phyloP scores from a whole-genome alignment of 192 early-diverging fungal species.

The Rhizophagus sp. region DNA sequence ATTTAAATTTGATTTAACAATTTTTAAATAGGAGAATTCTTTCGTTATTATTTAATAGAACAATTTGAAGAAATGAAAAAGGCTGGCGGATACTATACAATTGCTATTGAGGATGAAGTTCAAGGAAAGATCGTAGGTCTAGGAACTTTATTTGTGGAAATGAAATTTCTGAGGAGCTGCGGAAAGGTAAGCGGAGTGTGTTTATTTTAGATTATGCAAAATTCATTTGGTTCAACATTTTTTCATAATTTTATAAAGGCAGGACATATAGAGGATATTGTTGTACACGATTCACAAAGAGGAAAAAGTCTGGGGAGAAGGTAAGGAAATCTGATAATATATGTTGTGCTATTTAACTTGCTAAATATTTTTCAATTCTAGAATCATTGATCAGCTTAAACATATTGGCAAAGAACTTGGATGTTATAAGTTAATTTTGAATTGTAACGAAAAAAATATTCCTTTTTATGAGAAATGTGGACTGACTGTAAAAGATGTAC shows the following conservation, averaged over 20 bases:
- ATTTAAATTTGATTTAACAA: not conserved
- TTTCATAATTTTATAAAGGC: constrained; percentile 41
- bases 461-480: constrained; percentile 94
- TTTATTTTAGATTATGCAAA: not conserved
- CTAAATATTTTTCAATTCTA: constrained; percentile 6
- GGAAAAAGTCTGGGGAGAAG: constrained; percentile 66
- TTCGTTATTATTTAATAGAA: constrained; percentile 47
- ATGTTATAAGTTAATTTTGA: constrained; percentile 90
- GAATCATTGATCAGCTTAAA: constrained; percentile 85
- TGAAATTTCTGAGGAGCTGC: constrained; percentile 84
- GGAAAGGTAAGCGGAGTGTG: constrained; percentile 52
- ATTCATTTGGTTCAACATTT: not conserved
- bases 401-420: constrained; percentile 70
- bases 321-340: constrained; percentile 29
- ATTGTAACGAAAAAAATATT: constrained; percentile 75
- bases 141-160: constrained; percentile 86
- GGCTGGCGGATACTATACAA: constrained; percentile 67
- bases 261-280: constrained; percentile 92
- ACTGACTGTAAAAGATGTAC: constrained; percentile 71
- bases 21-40: not conserved
- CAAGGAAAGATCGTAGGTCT: constrained; percentile 71
- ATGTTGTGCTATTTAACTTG: not conserved
- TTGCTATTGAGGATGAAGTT: constrained; percentile 80
- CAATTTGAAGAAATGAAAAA: constrained; percentile 76
- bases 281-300: constrained; percentile 73